Base-by-base conservation (phyloP, 257 asterid genomes). In the Nicotiana otophora region DNA sequence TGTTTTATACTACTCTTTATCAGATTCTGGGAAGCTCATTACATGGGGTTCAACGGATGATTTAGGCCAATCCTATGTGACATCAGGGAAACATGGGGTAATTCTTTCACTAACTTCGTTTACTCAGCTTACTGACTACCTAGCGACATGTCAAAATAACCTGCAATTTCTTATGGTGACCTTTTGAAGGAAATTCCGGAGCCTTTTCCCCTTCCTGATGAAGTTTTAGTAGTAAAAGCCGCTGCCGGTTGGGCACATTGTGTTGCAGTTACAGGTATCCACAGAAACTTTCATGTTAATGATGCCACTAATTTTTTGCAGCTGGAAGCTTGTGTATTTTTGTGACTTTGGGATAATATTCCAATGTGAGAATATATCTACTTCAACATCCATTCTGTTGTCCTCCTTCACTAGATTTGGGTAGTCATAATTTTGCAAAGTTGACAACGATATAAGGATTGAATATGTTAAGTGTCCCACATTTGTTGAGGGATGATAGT, bases 221-320 rank as follows among this genome's bases (percentile, higher is more conserved):
- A 92, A 85, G 90, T 86, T 82, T 79, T 89, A 20, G 82, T 93
- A 61, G 88, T 88, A 65, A 89, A 83, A 84, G 98, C 98, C 67
- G 96, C 97, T 46, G 96, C 98, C 26, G 96, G 99, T 82, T 96
- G 99, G 98, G 98, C 99, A 5, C 98, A 94, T 74, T 96, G 99
- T 77, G 92, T 85, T 85, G 91, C 98, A 42, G 95, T 86, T 83
- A 90, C 98, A 90, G 98, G 99, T 94, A 86, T 26, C 53, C 62
- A 34, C 16, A 51, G 63, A 67, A 31, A 64, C 46, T 16, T 51
- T 28, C 17, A 51, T 51, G 46, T 1, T 28, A 51, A 11, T 75
- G 46, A 42, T 51, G 80, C 28, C 61, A 75, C 8, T 75, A 4
- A 75, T 78, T 7, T 42, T 60, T 28, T 48, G 62, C 61, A 10